A percentile compares a stretch with the other conserved stretches of the same genome.
phyloP scores from a whole-genome alignment of 768 basidiomycete species.

The Mycena vulgaris region DNA sequence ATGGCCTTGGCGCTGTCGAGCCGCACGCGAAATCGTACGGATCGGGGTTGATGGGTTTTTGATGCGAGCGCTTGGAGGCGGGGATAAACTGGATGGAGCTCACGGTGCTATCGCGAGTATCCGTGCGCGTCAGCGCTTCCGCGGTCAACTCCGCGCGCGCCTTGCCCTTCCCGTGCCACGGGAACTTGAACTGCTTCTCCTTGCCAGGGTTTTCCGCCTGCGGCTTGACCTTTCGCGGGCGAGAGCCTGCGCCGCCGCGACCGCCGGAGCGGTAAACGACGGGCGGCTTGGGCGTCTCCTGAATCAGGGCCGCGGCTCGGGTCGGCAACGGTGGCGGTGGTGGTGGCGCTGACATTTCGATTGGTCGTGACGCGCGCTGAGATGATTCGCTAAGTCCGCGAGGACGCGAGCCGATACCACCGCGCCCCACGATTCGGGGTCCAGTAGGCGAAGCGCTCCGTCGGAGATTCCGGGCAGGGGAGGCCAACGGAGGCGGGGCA shows the following conservation, averaged over 20 bases:
- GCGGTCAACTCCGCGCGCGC: not conserved
- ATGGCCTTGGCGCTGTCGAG: not conserved
- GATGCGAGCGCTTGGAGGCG: not conserved
- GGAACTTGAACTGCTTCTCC: conserved; percentile 12
- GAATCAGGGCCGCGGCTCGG: not conserved
- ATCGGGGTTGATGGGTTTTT: conserved; percentile 13
- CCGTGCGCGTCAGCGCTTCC: conserved; percentile 20
- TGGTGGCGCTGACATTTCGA: not conserved
- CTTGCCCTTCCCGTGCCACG: conserved; percentile 31
- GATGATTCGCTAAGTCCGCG: conserved; percentile 6
- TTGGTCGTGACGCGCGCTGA: not conserved
- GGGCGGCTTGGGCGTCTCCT: not conserved
- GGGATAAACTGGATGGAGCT: conserved; percentile 17
- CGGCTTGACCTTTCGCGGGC: conserved; percentile 17
- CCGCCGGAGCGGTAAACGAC: conserved; percentile 20
- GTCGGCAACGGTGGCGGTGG: not conserved
- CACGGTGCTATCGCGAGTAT: not conserved
- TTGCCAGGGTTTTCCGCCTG: not conserved
- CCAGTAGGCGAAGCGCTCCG: not conserved
- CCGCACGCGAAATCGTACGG: not conserved
- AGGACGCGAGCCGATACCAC: conserved; percentile 23
- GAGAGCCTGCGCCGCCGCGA: conserved; percentile 32
- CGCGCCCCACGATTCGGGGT: conserved; percentile 23
- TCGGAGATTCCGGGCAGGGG: not conserved
- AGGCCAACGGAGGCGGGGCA: too few relatives aligned